Evolutionary conservation across 345 rosid species (phyloP).

Genomic region (Bruguiera parviflora): DNA sequence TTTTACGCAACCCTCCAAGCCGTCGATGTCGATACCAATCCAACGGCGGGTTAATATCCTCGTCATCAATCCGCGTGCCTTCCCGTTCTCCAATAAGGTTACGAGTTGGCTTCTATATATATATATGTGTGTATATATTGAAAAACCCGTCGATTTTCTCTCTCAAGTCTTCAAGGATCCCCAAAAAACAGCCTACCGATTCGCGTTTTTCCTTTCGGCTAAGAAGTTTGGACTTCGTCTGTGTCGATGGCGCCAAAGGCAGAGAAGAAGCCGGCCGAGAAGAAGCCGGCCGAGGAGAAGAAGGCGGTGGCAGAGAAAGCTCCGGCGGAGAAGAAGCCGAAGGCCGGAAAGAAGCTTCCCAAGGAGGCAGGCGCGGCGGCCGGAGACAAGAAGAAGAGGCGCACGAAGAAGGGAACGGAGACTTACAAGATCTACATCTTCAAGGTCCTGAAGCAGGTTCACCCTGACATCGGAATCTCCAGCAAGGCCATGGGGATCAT

Average conservation of each 20-base stretch:
- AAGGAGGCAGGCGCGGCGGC: conserved; percentile 14
- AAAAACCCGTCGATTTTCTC: background rate
- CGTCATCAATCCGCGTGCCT: conserved; percentile 9
- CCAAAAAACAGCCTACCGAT: too few species aligned
- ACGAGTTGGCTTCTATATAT: background rate
- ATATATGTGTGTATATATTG: too few species aligned
- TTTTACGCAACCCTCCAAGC: background rate
- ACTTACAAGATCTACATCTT: conserved; percentile 85
- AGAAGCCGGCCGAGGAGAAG: conserved; percentile 36
- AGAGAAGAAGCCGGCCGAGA: conserved; percentile 38
- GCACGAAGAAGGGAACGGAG: conserved; percentile 48
- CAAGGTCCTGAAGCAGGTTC: conserved; percentile 59
- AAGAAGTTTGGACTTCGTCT: background rate
- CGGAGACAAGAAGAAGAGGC: conserved; percentile 20
- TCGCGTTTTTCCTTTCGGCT: background rate
- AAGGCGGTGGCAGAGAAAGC: conserved; percentile 12
- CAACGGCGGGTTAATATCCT: background rate
- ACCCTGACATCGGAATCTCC: conserved; percentile 56
- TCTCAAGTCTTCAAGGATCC: too few species aligned
- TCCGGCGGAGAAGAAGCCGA: conserved; percentile 21
- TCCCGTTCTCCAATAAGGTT: background rate
- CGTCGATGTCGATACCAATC: conserved; percentile 2
- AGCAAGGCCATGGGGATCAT: conserved; percentile 75
- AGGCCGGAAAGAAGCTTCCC: conserved; percentile 20
- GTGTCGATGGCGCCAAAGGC: conserved; percentile 47